Conservation (phyloP, 306 rosid species). For the Trichosanthes cucumerina region DNA sequence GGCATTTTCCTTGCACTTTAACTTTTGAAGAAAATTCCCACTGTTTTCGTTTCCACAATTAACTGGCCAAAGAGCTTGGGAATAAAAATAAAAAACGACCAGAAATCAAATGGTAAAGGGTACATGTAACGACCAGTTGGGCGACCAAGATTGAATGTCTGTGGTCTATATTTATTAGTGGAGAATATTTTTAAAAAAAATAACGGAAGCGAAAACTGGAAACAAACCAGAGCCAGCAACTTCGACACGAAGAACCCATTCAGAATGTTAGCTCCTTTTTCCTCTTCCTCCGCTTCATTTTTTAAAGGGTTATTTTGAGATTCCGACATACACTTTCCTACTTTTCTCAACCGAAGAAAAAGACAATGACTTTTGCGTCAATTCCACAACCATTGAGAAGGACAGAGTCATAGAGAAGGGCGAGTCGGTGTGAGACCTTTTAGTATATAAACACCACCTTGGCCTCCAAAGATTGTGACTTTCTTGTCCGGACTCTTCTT, state of each 20-base stretch:
- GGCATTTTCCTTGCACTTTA: not conserved
- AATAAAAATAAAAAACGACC: not conserved
- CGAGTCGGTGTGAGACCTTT: not conserved
- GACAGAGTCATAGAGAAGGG: not conserved
- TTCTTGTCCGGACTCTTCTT: conserved; percentile 5
- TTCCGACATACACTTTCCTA: not conserved
- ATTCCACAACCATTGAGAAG: not conserved
- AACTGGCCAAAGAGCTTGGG: conserved; percentile 3
- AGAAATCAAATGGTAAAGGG: not conserved
- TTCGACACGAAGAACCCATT: conserved; percentile 4
- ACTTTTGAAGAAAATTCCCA: not conserved
- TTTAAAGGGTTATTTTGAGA: not conserved
- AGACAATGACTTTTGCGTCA: not conserved
- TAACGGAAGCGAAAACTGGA: not conserved
- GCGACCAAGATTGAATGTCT: not conserved
- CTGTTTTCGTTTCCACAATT: not conserved
- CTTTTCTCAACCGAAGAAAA: not conserved
- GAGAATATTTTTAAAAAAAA: conserved; percentile 4
- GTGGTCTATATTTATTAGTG: not conserved
- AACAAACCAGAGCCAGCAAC: conserved; percentile 12
- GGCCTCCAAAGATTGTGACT: not conserved
- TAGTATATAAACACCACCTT: not conserved
- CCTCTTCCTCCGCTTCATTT: not conserved
- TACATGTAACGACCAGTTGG: conserved; percentile 3
- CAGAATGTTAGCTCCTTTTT: not conserved